Base-by-base conservation (phyloP, 2,329 filamentous ascomycete species). In the Karstenula rhodostoma region DNA sequence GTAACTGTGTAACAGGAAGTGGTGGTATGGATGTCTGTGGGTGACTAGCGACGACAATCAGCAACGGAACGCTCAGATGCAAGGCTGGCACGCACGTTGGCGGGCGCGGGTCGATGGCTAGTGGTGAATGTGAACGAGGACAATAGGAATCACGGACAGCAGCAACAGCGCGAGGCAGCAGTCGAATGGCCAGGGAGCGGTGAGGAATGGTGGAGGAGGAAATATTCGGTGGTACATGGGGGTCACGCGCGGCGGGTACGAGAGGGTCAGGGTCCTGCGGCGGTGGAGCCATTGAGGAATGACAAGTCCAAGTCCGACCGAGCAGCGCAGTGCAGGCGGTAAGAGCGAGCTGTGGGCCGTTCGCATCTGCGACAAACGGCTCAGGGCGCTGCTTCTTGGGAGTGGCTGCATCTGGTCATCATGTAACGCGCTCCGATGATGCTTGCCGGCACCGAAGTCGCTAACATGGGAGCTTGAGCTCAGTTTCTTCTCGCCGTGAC, bases 31-130 rank as follows among this genome's bases (percentile, higher is more conserved):
- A 33, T 57, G 23, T 57, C 23, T n/a, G 19, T 40, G 29, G 53
- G 33, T 63, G 69, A 47, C 58, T 60, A 40, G 56, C 62, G 54
- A 53, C 54, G 49, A 37, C 27, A 47, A 47, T 51, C 40, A 53
- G 49, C 40, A 53, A 35, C 27, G 33, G 19, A 50, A 55, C n/a
- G 42, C 50, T 46, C 27, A 48, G 48, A 32, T 52, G 56, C 53
- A 19, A 19, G 44, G 47, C 29, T 25, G 25, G 13, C 29, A 29
- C 25, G 19, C 44, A 48, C 32, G 32, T 51, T 23, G 57, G 61
- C 35, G 42, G 55, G 58, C 56, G 51, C 46, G 58, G 54, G 58
- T 48, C 54, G 49, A 54, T 48, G 50, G 47, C 51, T 57, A 49
- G 53, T n/a, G n/a, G n/a, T n/a, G n/a, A 53, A 44, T 9, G 47